Evolutionary conservation across 805 yeast species (phyloP), one percentile per base, ranked within the genome.

Genomic region (Torulaspora microellipsoides): DNA sequence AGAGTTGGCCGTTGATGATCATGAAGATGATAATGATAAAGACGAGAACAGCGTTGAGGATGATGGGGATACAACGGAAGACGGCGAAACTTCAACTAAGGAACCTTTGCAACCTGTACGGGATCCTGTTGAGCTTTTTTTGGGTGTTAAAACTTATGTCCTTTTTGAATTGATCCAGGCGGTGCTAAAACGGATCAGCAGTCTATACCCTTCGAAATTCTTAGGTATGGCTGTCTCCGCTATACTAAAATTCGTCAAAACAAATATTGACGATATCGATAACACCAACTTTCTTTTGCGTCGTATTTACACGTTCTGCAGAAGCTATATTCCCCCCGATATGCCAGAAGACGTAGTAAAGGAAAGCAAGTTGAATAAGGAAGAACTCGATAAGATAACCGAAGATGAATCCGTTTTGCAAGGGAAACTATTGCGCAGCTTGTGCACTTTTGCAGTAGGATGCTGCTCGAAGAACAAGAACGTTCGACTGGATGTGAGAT

Each of bases 171-270:
- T 88, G 42, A 65, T 85, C 42, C 71, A 67, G 13, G 69, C 78
- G 34, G 76, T 81, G 33, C 59, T 85, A 54, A 76, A 74, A 50
- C 68, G 81, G 45, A 81, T 87, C 47, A 68, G 71, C 31, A 85
- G 95, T 0, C 60, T 78, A 14, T 80, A 82, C 56, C 96, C 97
- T 7, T 84, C 95, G 0, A 77, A 84, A 48, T 89, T 85, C 56
- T 66, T 90, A 36, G 73, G 83, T 1, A 83, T 86, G 76, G 78
- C 82, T 0, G 74, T 81, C 0, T 60, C 83, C 1, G 71, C 88
- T 0, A 60, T 81, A 30, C 64, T 83, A 40, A 78, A 78, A 38
- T 72, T 78, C 28, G 59, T 78, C 12, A 68, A 72, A 28, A 49
- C 60, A 8, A 78, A 79, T 48, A 58, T 65, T 5, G 65, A 64